phyloP scores from a whole-genome alignment of 2,329 filamentous ascomycete genomes.

The Huntiella bhutanensis region DNA sequence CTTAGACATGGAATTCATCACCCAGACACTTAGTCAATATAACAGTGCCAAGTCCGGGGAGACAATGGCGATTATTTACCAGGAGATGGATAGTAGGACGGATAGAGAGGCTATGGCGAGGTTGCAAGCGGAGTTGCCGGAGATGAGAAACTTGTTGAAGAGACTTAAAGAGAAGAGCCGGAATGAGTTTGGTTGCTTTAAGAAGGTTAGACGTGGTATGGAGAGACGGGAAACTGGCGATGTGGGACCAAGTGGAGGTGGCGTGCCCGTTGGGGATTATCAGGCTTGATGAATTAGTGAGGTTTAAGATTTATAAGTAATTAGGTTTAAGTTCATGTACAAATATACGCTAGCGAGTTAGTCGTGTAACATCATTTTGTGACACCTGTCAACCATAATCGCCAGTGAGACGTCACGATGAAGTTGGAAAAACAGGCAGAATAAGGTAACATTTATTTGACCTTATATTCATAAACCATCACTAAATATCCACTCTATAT shows the following conservation, averaged over 20 bases:
- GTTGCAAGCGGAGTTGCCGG: constrained; percentile 72
- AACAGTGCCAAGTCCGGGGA: constrained; percentile 67
- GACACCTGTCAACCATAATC: too few species aligned
- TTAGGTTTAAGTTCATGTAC: too few species aligned
- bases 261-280: too few species aligned
- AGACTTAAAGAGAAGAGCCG: constrained; percentile 61
- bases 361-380: too few species aligned
- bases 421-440: neutral
- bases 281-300: too few species aligned
- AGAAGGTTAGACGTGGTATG: constrained; percentile 31
- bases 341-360: too few species aligned
- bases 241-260: too few species aligned
- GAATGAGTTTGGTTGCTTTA: constrained; percentile 77
- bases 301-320: too few species aligned
- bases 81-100: constrained; percentile 73
- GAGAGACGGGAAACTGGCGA: constrained; percentile 10
- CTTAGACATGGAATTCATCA: constrained; percentile 89
- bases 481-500: neutral
- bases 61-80: constrained; percentile 76
- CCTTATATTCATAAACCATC: neutral
- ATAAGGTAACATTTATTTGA: neutral
- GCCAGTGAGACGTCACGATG: too few species aligned
- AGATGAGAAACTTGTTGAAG: constrained; percentile 78
- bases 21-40: constrained; percentile 80
- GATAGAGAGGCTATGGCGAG: constrained; percentile 66